Percentiles rank a stretch among this genome's conserved stretches.
Conservation (phyloP, 139 green algal species). For the Closterium sp. region DNA sequence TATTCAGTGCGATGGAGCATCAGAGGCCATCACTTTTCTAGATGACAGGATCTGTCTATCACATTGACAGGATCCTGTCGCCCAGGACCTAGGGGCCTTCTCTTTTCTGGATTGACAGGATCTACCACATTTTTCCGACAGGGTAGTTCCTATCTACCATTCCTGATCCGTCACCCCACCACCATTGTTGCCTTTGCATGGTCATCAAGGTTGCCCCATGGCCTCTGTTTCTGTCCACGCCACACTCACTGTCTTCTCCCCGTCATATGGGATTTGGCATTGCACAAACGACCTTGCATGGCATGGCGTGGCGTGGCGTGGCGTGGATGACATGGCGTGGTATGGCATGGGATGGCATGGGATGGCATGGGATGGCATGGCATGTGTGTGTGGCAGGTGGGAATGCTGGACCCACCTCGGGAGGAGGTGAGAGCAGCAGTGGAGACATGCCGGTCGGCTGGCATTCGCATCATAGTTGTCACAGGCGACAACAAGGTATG, state of each 20-base stretch:
- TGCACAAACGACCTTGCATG: not conserved
- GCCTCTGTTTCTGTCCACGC: not conserved
- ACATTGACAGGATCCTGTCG: too few relatives aligned
- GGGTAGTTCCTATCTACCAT: too few relatives aligned
- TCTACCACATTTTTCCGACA: too few relatives aligned
- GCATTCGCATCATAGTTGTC: conserved; percentile 61
- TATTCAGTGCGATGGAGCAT: not conserved
- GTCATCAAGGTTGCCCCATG: not conserved
- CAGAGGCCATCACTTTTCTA: too few relatives aligned
- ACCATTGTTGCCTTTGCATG: too few relatives aligned
- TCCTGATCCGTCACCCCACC: too few relatives aligned
- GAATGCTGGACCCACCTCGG: conserved; percentile 58
- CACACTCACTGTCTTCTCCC: not conserved
- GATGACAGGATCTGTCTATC: too few relatives aligned
- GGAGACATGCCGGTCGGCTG: conserved; percentile 53
- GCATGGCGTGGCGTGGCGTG: not conserved
- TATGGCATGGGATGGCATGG: not conserved
- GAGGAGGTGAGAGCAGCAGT: conserved; percentile 51
- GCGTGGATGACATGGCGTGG: not conserved
- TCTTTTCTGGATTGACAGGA: too few relatives aligned
- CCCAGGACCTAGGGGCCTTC: too few relatives aligned
- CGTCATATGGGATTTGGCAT: not conserved
- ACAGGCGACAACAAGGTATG: conserved; percentile 60
- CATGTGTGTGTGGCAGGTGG: conserved; percentile 37
- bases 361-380: not conserved